Evolutionary conservation across 148 eudicot species (phyloP).

Genomic region (Rhododendron vialii): DNA sequence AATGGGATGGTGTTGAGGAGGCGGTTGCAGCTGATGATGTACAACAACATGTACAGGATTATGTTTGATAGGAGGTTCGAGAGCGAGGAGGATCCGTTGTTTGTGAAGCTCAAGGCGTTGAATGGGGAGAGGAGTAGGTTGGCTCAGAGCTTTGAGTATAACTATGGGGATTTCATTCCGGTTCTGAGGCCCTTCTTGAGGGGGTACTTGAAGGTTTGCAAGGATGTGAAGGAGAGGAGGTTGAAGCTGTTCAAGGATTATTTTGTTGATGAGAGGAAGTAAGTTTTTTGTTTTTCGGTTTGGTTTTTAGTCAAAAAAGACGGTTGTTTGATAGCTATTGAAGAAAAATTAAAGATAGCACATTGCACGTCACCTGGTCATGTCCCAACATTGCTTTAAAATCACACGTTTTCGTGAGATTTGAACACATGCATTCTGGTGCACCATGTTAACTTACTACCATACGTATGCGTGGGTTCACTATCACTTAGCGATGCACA

Average conservation of each 20-base stretch:
- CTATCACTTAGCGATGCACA: no score
- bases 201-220: slow-evolving; percentile 62
- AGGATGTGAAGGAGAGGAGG: slow-evolving; percentile 62
- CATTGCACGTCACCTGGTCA: no score
- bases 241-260: slow-evolving; percentile 71
- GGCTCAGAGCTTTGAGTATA: slow-evolving; percentile 85
- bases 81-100: slow-evolving; percentile 59
- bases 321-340: no score
- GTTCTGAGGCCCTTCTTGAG: slow-evolving; percentile 75
- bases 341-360: no score
- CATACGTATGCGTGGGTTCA: no score
- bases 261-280: slow-evolving; percentile 80
- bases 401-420: neutral
- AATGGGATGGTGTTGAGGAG: slow-evolving; percentile 54
- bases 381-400: neutral
- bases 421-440: neutral
- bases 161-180: slow-evolving; percentile 83
- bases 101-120: slow-evolving; percentile 57
- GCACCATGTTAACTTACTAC: no score
- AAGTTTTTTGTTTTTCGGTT: slow-evolving; percentile 10
- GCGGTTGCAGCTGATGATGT: slow-evolving; percentile 72
- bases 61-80: slow-evolving; percentile 76
- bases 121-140: slow-evolving; percentile 82
- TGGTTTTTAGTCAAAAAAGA: neutral
- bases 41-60: slow-evolving; percentile 72